Evolutionary conservation across 2,329 filamentous ascomycete species (phyloP).

Genomic region (Fusarium sororula): DNA sequence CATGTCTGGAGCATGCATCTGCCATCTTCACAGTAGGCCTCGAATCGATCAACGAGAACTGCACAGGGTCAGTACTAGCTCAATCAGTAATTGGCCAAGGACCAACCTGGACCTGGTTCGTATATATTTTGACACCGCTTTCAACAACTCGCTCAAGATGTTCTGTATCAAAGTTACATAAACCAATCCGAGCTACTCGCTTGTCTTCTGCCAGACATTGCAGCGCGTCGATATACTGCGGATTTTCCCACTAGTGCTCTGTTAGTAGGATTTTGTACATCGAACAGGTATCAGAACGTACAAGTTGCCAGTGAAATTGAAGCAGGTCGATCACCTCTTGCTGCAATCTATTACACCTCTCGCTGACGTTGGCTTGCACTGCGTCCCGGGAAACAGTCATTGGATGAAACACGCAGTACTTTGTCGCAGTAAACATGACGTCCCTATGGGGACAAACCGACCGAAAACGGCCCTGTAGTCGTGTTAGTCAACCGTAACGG

Average conservation of each 20-base stretch:
- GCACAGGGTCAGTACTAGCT: accelerated
- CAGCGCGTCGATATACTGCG: neutral
- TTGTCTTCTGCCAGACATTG: neutral
- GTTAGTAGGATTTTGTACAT: neutral
- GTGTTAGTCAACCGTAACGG: accelerated
- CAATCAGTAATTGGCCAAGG: accelerated
- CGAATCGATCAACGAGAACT: neutral
- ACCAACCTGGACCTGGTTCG: neutral
- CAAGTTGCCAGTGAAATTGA: neutral
- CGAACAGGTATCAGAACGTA: neutral
- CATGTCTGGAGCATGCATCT: neutral
- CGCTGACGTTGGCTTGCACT: neutral
- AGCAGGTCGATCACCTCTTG: neutral
- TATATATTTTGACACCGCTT: neutral
- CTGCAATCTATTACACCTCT: neutral
- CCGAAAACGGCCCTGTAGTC: neutral
- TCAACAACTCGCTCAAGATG: neutral
- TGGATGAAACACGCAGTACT: neutral
- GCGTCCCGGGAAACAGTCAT: neutral
- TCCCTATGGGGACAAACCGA: neutral
- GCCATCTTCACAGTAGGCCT: neutral
- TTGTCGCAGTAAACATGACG: neutral
- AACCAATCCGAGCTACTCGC: accelerated
- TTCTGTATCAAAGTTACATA: neutral
- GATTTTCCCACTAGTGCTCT: neutral